phyloP scores from a whole-genome alignment of 2,329 filamentous ascomycete species.

The Apiospora aurea region DNA sequence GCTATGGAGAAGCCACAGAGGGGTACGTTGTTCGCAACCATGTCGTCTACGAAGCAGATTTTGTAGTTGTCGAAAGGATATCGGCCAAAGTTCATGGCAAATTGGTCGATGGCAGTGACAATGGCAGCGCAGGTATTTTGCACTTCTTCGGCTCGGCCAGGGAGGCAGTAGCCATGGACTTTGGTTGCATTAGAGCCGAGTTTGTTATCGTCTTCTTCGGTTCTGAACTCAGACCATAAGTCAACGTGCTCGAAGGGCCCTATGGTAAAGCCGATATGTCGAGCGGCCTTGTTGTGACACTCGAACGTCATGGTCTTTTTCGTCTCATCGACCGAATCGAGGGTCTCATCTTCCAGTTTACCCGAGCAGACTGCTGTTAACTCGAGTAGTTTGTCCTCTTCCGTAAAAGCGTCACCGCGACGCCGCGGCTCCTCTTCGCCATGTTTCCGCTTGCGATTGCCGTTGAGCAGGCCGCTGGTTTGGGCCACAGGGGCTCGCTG shows the following conservation, averaged over 20 bases:
- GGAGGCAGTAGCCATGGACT: conserved; percentile 90
- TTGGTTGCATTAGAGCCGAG: conserved; percentile 88
- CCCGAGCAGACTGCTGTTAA: conserved; percentile 92
- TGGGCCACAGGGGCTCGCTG: conserved; percentile 52
- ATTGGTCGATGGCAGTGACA: conserved; percentile 87
- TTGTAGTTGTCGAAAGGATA: conserved; percentile 95
- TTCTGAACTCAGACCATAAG: conserved; percentile 82
- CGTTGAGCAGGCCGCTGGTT: conserved; percentile 43
- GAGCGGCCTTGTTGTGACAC: conserved; percentile 78
- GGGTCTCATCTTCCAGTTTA: conserved; percentile 81
- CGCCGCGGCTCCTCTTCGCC: conserved; percentile 48
- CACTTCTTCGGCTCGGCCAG: conserved; percentile 80
- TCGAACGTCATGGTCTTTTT: conserved; percentile 91
- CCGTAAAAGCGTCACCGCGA: conserved; percentile 55
- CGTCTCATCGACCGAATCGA: conserved; percentile 76
- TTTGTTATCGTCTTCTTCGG: conserved; percentile 90
- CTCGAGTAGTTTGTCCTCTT: conserved; percentile 87
- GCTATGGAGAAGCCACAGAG: conserved; percentile 87
- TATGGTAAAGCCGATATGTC: conserved; percentile 91
- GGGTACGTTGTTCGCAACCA: conserved; percentile 75
- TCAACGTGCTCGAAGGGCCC: conserved; percentile 96
- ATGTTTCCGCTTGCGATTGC: conserved; percentile 47
- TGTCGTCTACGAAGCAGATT: conserved; percentile 91
- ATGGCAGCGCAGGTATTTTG: conserved; percentile 87
- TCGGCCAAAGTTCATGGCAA: conserved; percentile 85